Base-by-base conservation (phyloP, 148 eudicot genomes). In the Fagopyrum tataricum region DNA sequence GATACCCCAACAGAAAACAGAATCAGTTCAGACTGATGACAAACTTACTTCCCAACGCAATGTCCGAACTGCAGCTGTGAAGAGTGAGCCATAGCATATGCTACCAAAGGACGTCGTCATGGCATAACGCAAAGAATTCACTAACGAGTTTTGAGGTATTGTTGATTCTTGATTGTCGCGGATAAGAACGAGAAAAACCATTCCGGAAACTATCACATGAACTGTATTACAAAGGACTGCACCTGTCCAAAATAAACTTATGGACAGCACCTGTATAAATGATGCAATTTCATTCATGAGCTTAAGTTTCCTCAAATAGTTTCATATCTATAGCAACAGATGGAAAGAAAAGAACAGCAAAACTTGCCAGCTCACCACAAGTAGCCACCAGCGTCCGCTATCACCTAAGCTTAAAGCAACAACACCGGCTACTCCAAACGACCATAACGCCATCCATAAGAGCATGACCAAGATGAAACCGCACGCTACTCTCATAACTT, bases 311-410 rank as follows among this genome's bases (percentile, higher is more conserved):
- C 59, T 53, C 59, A 53, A 1, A 17, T 53, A 13, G 13, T 15
- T 37, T 21, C 7, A 31, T 12, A n/a, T 31, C 31, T 24, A 58
- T 14, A 31, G 66, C 20, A 10, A 75, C 39, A 51, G 40, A 77
- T 55, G 62, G 46, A 72, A 77, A 76, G 76, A 80, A 72, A 77
- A 76, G 76, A 80, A 79, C 53, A 81, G 79, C 81, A 83, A 87
- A 86, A 95, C 93, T 88, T 88, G 91, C 93, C 97, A 76, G 89
- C 98, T 95, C 93, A 95, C 98, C 98, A 84, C 84, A 87, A 95
- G 98, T 81, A 95, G 90, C 96, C 93, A 91, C 98, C 98, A 95
- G 76, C 90, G 86, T 75, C 97, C 93, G 75, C 89, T 70, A 70
- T 89, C 98, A 52, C 91, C 89, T 71, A 91, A 72, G 79, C 91